Base-by-base conservation (phyloP, 2,329 filamentous ascomycete species). In the Colletotrichum tanaceti region DNA sequence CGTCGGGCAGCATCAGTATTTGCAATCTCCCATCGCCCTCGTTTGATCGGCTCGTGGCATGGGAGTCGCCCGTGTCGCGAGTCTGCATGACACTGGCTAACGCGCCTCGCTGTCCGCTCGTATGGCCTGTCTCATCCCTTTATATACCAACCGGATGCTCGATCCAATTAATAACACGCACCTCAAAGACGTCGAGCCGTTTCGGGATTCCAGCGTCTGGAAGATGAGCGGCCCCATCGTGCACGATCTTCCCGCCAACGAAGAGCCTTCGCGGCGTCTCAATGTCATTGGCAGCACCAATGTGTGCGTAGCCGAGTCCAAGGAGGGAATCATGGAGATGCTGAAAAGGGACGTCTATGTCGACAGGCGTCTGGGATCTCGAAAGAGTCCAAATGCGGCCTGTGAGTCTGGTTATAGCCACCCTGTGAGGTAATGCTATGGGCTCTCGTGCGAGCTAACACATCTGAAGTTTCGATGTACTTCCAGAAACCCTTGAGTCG, bases 331-430 rank as follows among this genome's bases (percentile, higher is more conserved):
- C 2, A 77, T 90, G 47, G 86, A 91, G 73, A 75, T 86, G 59
- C 77, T 97, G 54, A 87, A 86, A 78, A 84, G 87, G 57, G 94
- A 97, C 80, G 82, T 94, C 11, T 97, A 97, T 80, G 83, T 85
- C 11, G 85, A 81, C 69, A 84, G 92, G 90, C 0, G 93, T 97
- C 10, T 97, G 94, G 94, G 93, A 97, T 82, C 76, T 91, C 67
- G 86, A 90, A 43, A 91, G 70, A 74, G 77, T 75, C 39, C n/a
- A 16, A 16, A 22, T 38, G 60, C 38, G 7, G 10, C 49, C 13
- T 38, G 58, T 28, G 58, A 44, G 52, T 38, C 28, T 32, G 18
- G 18, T 9, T 28, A 54, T 20, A 13, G 28, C 38, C 63, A 85
- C 83, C 78, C 79, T 80, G 77, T 74, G 78, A 73, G 63, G 20